These are phyloP conservation scores for Cladochytrium tenue DNA, from an alignment of 371 early-diverging fungal genomes.

Conservation along the genomic window DNA sequence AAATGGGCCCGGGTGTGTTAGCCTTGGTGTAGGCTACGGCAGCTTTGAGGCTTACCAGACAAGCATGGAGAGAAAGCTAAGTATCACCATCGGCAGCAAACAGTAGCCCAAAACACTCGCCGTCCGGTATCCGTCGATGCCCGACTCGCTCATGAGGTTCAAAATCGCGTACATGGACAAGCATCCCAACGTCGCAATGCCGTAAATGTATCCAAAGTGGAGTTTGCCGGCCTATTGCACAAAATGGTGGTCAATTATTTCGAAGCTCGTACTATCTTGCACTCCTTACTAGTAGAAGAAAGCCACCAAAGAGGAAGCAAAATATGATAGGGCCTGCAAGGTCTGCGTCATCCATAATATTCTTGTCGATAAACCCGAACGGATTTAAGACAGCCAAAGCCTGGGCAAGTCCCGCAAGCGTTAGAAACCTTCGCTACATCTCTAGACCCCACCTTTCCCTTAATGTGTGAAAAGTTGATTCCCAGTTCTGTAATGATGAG, in stretches of 20 bases:
- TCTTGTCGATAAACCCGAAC: slow-evolving; percentile 77
- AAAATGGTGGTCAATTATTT: slow-evolving; percentile 11
- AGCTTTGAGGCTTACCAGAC: not conserved
- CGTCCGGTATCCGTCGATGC: slow-evolving; percentile 83
- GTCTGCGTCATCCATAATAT: slow-evolving; percentile 89
- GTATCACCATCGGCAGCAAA: slow-evolving; percentile 88
- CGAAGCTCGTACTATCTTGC: not conserved
- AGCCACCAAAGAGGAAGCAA: slow-evolving; percentile 85
- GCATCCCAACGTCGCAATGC: slow-evolving; percentile 89
- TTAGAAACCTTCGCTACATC: not conserved
- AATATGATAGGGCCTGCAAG: slow-evolving; percentile 92
- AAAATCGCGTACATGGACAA: slow-evolving; percentile 82
- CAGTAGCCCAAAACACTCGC: slow-evolving; percentile 96
- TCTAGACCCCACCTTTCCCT: slow-evolving; percentile 59
- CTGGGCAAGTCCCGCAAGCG: not conserved
- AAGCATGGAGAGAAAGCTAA: slow-evolving; percentile 34
- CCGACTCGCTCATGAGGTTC: slow-evolving; percentile 90
- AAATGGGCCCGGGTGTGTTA: slow-evolving; percentile 23
- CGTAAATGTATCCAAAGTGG: slow-evolving; percentile 97
- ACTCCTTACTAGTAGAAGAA: slow-evolving; percentile 25
- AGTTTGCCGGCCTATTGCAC: slow-evolving; percentile 76
- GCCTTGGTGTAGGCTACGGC: slow-evolving; percentile 20
- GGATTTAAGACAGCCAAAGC: slow-evolving; percentile 37
- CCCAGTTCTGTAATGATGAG: slow-evolving; percentile 83
- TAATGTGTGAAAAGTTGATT: slow-evolving; percentile 87